Conservation (phyloP, 208 protist genomes). For the Crithidia brevicula region DNA sequence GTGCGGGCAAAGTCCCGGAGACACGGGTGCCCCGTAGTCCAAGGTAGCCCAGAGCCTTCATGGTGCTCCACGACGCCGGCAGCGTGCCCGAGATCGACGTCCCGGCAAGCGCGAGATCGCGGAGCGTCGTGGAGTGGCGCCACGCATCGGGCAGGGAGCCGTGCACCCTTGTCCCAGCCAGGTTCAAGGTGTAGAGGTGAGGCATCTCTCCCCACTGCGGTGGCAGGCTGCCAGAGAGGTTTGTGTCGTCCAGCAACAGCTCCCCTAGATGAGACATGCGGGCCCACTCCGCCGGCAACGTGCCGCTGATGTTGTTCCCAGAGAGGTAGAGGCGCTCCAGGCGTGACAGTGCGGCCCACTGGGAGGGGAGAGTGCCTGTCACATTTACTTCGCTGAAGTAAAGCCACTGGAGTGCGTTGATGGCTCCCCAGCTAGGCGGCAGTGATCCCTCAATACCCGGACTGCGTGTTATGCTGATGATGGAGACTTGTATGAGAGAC, state of each 20-base stretch:
- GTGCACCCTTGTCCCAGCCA: neutral
- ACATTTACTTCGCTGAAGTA: neutral
- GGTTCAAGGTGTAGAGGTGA: neutral
- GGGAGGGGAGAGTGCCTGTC: neutral
- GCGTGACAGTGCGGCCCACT: neutral
- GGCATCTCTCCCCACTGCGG: neutral
- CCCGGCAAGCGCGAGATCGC: neutral
- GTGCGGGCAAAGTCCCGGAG: constrained; percentile 1
- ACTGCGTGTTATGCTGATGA: neutral
- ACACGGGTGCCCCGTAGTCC: neutral
- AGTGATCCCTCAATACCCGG: neutral
- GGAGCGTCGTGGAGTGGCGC: too few species aligned
- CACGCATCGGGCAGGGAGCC: too few species aligned
- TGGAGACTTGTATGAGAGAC: neutral
- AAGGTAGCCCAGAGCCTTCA: neutral
- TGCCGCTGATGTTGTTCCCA: neutral
- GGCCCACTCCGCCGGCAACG: neutral
- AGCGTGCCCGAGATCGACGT: neutral
- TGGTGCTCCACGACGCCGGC: neutral
- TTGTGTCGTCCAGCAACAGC: neutral
- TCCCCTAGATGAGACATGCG: neutral
- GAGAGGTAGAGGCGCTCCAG: neutral
- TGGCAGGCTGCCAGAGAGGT: neutral
- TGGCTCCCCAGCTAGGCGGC: constrained; percentile 3
- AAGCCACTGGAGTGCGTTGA: neutral